Evolutionary conservation across 2,329 filamentous ascomycete species (phyloP).

Genomic region (Penicillium brevicompactum): DNA sequence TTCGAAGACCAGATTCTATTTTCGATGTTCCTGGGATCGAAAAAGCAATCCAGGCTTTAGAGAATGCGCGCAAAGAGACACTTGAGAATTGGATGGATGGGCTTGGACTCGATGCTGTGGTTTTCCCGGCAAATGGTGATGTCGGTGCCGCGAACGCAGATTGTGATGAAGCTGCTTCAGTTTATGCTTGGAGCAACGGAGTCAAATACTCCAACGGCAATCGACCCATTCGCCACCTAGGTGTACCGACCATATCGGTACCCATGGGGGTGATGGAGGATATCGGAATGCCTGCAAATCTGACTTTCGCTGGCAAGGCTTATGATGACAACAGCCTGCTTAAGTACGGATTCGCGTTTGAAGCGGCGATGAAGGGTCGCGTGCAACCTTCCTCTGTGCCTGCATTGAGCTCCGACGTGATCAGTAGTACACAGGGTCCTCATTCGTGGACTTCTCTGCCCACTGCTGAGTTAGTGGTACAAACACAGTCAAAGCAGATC

Average conservation of each 20-base stretch:
- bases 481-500: constrained; percentile 12
- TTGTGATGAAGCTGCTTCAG: constrained; percentile 30
- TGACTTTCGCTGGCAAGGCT: constrained; percentile 56
- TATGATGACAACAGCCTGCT: constrained; percentile 46
- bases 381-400: constrained; percentile 21
- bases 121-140: constrained; percentile 55
- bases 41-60: constrained; percentile 48
- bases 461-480: constrained; percentile 6
- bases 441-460: neutral
- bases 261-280: constrained; percentile 55
- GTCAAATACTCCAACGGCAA: constrained; percentile 59
- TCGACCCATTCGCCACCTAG: constrained; percentile 55
- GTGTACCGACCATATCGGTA: constrained; percentile 57
- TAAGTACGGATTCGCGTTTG: constrained; percentile 31
- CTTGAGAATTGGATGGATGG: constrained; percentile 55
- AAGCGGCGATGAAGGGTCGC: constrained; percentile 23
- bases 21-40: constrained; percentile 46
- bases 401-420: constrained; percentile 24
- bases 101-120: constrained; percentile 47
- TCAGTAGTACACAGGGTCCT: neutral
- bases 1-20: constrained; percentile 35
- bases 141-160: constrained; percentile 54
- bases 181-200: constrained; percentile 52
- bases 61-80: constrained; percentile 52
- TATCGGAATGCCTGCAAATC: constrained; percentile 54